These are phyloP conservation scores for Paramyrothecium roridum DNA, from an alignment of 2,329 filamentous ascomycete genomes.

Conservation along the genomic window DNA sequence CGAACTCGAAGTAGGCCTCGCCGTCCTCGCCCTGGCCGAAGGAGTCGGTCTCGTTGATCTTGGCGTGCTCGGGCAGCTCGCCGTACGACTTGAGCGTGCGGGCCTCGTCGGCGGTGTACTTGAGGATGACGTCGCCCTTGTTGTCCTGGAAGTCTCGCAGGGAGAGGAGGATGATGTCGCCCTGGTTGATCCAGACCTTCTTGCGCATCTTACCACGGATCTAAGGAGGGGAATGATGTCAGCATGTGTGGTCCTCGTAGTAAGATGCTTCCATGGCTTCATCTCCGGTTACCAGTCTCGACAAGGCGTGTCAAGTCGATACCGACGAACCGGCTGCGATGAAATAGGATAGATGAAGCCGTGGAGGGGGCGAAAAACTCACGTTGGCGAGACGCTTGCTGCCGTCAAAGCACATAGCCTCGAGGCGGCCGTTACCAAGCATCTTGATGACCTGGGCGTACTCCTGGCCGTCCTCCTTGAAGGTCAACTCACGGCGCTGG, in stretches of 20 bases:
- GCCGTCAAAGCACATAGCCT: slow-evolving; percentile 93
- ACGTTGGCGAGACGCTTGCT: slow-evolving; percentile 40
- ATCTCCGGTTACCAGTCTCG: background rate
- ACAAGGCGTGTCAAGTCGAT: background rate
- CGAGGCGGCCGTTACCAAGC: slow-evolving; percentile 91
- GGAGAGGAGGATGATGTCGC: slow-evolving; percentile 85
- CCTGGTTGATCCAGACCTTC: slow-evolving; percentile 99
- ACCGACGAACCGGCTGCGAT: too few species aligned
- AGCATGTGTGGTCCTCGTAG: background rate
- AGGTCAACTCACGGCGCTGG: slow-evolving; percentile 96
- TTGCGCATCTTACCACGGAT: slow-evolving; percentile 92
- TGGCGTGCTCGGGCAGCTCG: slow-evolving; percentile 93
- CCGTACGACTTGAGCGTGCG: slow-evolving; percentile 94
- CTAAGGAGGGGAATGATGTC: slow-evolving; percentile 11
- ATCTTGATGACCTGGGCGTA: slow-evolving; percentile 68
- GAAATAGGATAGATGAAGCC: background rate
- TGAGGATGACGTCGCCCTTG: slow-evolving; percentile 95
- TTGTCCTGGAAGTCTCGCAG: slow-evolving; percentile 92
- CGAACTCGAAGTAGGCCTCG: slow-evolving; percentile 97
- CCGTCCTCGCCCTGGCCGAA: slow-evolving; percentile 89
- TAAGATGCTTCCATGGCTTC: background rate
- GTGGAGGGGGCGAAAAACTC: slow-evolving; percentile 9
- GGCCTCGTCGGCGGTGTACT: slow-evolving; percentile 95
- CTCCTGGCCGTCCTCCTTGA: slow-evolving; percentile 95
- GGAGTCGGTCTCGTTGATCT: slow-evolving; percentile 99